A percentile compares a stretch with the other conserved stretches of the same genome.
Conservation (phyloP, 129 eudicot genomes). For the Pittosporum tobira region DNA sequence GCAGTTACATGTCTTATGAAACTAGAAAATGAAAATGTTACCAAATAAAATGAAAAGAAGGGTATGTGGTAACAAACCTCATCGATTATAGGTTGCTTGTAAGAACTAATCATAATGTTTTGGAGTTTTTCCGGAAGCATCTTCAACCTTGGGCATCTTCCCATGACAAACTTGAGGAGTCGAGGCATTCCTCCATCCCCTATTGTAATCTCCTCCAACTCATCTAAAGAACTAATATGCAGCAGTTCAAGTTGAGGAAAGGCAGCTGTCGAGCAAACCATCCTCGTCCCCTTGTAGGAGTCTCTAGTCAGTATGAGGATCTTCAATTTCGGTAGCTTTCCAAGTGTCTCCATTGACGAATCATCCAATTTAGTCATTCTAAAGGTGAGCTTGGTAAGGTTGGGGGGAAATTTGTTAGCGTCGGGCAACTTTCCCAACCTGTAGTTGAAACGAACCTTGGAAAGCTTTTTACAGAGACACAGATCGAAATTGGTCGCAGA, state of each 20-base stretch:
- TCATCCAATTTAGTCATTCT: background rate
- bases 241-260: constrained; percentile 3
- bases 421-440: background rate
- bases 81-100: background rate
- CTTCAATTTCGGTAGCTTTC: background rate
- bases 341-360: constrained; percentile 8
- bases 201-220: background rate
- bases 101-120: background rate
- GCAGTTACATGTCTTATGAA: no score
- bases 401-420: background rate
- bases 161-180: background rate
- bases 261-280: background rate
- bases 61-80: background rate
- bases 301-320: background rate
- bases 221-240: background rate
- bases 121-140: constrained; percentile 1
- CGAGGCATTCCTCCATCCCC: constrained; percentile 7
- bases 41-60: no score
- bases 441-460: background rate
- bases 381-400: constrained; percentile 5
- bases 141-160: background rate
- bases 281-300: background rate
- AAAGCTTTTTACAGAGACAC: background rate
- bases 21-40: no score
- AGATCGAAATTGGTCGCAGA: background rate